These are phyloP conservation scores for Bipolaris cookei DNA, from an alignment of 2,329 filamentous ascomycete genomes.

Conservation along the genomic window DNA sequence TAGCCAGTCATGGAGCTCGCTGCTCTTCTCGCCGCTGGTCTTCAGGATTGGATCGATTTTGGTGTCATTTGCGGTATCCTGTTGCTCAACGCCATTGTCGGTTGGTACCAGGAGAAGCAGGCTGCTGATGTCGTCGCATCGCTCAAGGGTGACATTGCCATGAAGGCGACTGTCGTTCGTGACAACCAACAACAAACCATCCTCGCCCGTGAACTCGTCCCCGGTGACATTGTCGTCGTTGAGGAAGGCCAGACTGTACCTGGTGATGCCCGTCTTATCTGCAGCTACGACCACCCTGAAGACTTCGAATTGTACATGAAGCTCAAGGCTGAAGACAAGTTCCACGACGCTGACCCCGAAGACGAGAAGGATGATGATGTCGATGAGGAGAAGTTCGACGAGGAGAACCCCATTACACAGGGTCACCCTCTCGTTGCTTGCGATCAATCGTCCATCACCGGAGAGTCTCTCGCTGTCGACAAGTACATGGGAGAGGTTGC, in stretches of 20 bases:
- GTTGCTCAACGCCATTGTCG: slow-evolving; percentile 75
- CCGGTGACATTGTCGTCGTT: slow-evolving; percentile 76
- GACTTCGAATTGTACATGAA: slow-evolving; percentile 71
- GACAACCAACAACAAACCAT: slow-evolving; percentile 72
- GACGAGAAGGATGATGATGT: slow-evolving; percentile 67
- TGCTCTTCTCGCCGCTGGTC: slow-evolving; percentile 74
- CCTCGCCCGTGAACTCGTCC: slow-evolving; percentile 75
- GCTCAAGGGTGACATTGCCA: slow-evolving; percentile 79
- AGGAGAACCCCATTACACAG: slow-evolving; percentile 59
- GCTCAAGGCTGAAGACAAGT: slow-evolving; percentile 61
- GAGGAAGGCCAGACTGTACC: slow-evolving; percentile 76
- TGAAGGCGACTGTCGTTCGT: slow-evolving; percentile 72
- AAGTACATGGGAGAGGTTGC: slow-evolving; percentile 78
- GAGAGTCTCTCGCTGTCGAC: slow-evolving; percentile 79
- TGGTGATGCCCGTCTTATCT: slow-evolving; percentile 74
- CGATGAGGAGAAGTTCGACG: slow-evolving; percentile 65
- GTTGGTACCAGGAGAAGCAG: slow-evolving; percentile 84
- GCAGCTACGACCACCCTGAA: slow-evolving; percentile 71
- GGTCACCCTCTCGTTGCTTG: slow-evolving; percentile 72
- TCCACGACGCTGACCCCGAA: slow-evolving; percentile 64
- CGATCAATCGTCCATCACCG: slow-evolving; percentile 81
- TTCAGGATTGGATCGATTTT: slow-evolving; percentile 75
- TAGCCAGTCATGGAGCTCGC: slow-evolving; percentile 74
- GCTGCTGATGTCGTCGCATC: slow-evolving; percentile 71
- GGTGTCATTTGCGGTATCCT: slow-evolving; percentile 80